Evolutionary conservation across 805 yeast genomes (phyloP).

Genomic region (Candida morakotiae): DNA sequence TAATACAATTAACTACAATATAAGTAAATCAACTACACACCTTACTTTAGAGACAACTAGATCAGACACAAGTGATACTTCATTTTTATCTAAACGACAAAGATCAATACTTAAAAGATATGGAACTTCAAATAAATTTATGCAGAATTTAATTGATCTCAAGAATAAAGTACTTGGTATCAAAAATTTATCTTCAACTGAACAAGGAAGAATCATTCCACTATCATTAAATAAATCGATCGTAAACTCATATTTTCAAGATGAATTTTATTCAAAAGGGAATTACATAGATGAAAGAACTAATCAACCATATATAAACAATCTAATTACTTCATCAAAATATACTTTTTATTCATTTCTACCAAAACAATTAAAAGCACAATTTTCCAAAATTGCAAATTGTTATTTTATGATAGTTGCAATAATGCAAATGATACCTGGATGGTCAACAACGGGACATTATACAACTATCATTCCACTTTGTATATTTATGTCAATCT

Average conservation of each 20-base stretch:
- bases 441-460: constrained; percentile 96
- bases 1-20: constrained; percentile 5
- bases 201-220: constrained; percentile 76
- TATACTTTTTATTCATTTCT: constrained; percentile 77
- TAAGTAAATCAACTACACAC: constrained; percentile 21
- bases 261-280: constrained; percentile 19
- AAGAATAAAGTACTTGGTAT: constrained; percentile 44
- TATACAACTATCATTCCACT: constrained; percentile 91
- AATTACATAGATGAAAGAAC: constrained; percentile 66
- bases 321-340: constrained; percentile 79
- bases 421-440: constrained; percentile 90
- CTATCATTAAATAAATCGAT: constrained; percentile 42
- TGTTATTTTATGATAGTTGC: constrained; percentile 87
- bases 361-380: constrained; percentile 86
- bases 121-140: constrained; percentile 11
- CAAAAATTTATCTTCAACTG: constrained; percentile 47
- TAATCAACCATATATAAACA: constrained; percentile 55
- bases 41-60: constrained; percentile 14
- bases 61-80: constrained; percentile 14
- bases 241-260: constrained; percentile 25
- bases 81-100: constrained; percentile 15
- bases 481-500: constrained; percentile 77
- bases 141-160: constrained; percentile 14
- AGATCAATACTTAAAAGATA: constrained; percentile 11
- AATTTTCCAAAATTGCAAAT: constrained; percentile 90